A percentile compares a stretch with the other conserved stretches of the same genome.
phyloP scores from a whole-genome alignment of 176 grass and related monocot genomes.

The Ensete glaucum region DNA sequence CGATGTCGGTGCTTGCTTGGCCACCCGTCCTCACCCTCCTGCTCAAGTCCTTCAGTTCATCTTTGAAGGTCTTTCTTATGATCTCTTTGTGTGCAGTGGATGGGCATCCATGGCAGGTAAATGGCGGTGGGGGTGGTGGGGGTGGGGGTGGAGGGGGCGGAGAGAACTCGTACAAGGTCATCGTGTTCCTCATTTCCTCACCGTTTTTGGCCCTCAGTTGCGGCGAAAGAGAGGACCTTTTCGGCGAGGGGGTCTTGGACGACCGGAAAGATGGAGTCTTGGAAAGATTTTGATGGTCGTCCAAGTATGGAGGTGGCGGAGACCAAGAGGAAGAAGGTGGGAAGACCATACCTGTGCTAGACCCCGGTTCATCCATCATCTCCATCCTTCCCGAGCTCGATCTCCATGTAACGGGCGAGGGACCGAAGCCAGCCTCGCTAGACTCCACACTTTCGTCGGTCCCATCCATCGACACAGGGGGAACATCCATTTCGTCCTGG shows the following conservation, averaged over 20 bases:
- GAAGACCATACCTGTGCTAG: not conserved
- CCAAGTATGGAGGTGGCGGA: not conserved
- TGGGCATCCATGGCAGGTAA: slow-evolving; percentile 41
- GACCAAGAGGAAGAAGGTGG: not conserved
- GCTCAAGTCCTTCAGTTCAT: slow-evolving; percentile 67
- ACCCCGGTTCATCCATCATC: slow-evolving; percentile 17
- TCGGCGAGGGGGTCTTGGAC: slow-evolving; percentile 29
- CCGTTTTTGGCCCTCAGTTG: slow-evolving; percentile 38
- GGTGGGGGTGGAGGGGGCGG: slow-evolving; percentile 46
- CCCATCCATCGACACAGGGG: not conserved
- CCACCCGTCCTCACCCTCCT: slow-evolving; percentile 22
- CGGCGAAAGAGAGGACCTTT: slow-evolving; percentile 33
- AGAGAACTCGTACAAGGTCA: slow-evolving; percentile 33
- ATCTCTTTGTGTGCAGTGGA: slow-evolving; percentile 28
- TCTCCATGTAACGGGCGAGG: slow-evolving; percentile 73
- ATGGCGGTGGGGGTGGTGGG: slow-evolving; percentile 72
- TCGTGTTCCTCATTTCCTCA: slow-evolving; percentile 41
- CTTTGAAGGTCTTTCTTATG: slow-evolving; percentile 59
- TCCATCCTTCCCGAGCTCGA: slow-evolving; percentile 47
- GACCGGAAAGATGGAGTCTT: slow-evolving; percentile 7
- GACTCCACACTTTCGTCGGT: not conserved
- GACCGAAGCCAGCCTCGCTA: slow-evolving; percentile 29
- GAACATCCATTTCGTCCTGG: slow-evolving; percentile 15
- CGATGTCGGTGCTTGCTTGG: not conserved
- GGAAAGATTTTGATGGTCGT: not conserved